Evolutionary conservation across 2,329 filamentous ascomycete species (phyloP), one percentile per base, ranked within the genome.

Genomic region (Colletotrichum godetiae): DNA sequence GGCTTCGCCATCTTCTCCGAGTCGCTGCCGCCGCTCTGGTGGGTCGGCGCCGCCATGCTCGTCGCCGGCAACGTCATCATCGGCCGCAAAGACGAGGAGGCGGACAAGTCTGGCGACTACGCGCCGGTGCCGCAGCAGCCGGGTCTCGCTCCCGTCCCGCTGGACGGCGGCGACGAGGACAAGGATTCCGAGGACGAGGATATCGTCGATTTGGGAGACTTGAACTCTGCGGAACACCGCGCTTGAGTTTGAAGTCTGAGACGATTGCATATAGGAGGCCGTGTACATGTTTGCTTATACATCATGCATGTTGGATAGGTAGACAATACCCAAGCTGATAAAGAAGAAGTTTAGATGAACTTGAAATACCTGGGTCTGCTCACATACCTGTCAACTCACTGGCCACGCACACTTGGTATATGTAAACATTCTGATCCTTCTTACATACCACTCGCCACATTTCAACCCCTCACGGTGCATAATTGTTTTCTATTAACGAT

Each of bases 31-130:
- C 90, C 89, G 11, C 83, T 95, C 53, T 96, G 94, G 94, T 95
- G 93, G 91, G 83, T 91, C 5, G 94, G 94, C 13, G 94, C 94
- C 0, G 85, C 89, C 4, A 82, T 95, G 78, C 85, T 96, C 11
- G 92, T 95, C 1, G 92, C 89, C 0, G 94, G 94, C 2, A 95
- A 94, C 76, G 93, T 96, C 56, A 92, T 96, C 72, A 93, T 95
- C 75, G 93, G 94, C 3, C 86, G 89, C 68, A 90, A 94, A 77
- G 92, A 93, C 71, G 91, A 92, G 78, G 80, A 74, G 2, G 77
- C 74, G 4, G 79, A 79, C 35, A 79, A 77, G 52, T 81, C 74
- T 4, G 77, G 72, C n/a, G 64, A 76, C 2, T 82, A 82, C 62
- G 78, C 76, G 19, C 77, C 79, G 12, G 74, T 83, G n/a, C 76